Evolutionary conservation across 345 rosid genomes (phyloP).

Genomic region (Gossypium mustelinum): DNA sequence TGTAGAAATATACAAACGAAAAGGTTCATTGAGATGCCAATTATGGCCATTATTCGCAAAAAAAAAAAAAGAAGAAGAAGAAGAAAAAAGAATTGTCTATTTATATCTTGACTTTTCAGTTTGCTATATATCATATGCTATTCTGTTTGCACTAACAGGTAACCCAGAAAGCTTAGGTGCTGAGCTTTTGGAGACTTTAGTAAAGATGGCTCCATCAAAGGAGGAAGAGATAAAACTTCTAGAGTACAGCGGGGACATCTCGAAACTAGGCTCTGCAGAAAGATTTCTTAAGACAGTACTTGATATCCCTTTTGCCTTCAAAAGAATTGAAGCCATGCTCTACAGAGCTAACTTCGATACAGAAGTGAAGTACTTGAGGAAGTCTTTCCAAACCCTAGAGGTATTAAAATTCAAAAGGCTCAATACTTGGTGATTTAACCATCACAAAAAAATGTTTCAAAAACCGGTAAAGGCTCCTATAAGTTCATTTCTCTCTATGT

Average conservation of each 20-base stretch:
- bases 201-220: slow-evolving; percentile 97
- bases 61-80: neutral
- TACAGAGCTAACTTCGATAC: slow-evolving; percentile 92
- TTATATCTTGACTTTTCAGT: neutral
- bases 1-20: neutral
- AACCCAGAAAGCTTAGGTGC: slow-evolving; percentile 82
- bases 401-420: slow-evolving; percentile 30
- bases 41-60: too few relatives aligned
- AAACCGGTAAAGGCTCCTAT: neutral
- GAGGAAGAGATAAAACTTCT: slow-evolving; percentile 95
- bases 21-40: too few relatives aligned
- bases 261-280: slow-evolving; percentile 88
- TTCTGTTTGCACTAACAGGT: slow-evolving; percentile 46
- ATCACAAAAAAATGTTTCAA: neutral
- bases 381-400: slow-evolving; percentile 87
- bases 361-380: slow-evolving; percentile 80
- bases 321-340: slow-evolving; percentile 94
- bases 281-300: slow-evolving; percentile 84
- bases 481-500: slow-evolving; percentile 14
- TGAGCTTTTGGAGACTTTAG: slow-evolving; percentile 90
- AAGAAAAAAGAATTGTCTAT: neutral
- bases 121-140: slow-evolving; percentile 11
- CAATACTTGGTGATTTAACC: neutral
- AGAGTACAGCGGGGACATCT: slow-evolving; percentile 64
- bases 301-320: slow-evolving; percentile 87